Evolutionary conservation across 805 yeast species (phyloP), one percentile per base, ranked within the genome.

Genomic region (Hanseniaspora guilliermondii): DNA sequence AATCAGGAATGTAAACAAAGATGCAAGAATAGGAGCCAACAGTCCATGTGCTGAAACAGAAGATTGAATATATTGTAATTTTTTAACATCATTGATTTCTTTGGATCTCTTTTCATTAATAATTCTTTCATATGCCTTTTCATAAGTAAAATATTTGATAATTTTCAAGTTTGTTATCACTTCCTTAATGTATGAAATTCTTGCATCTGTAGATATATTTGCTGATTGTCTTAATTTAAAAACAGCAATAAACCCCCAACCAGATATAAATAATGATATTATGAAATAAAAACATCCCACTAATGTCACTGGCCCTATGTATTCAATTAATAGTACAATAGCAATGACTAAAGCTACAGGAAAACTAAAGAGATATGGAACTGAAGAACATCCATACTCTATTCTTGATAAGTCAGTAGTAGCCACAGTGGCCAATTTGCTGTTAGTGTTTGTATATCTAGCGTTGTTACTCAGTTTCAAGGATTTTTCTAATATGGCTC

Each of bases 71-170:
- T 80, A 71, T 62, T 85, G 89, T 72, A 87, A 77, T 53, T 69
- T 71, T 58, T 80, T 74, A 56, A 89, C 75, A 49, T 73, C 70
- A 4, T 62, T 60, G 76, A 85, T 80, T 68, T 88, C 97, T 21
- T 70, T 63, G 0, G 64, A 61, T 64, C 97, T 77, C 27, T 78
- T 72, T 12, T 71, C 73, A 16, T 77, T 62, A 36, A 89, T 75
- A 52, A 75, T 70, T 9, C 73, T 65, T 53, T 74, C 73, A 64
- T 87, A 89, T 0, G 96, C 88, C 33, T 73, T 73, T 68, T 89
- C 97, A 96, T 96, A 89, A 0, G 94, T 85, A 65, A 88, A 89
- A 65, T 77, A 85, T 70, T 89, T 89, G 66, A 89, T 85, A 71
- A 83, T 76, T 63, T 85, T 86, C 75, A 89, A 77, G 59, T 84